Evolutionary conservation across 2,329 filamentous ascomycete genomes (phyloP).

Genomic region (Alternaria alternata): DNA sequence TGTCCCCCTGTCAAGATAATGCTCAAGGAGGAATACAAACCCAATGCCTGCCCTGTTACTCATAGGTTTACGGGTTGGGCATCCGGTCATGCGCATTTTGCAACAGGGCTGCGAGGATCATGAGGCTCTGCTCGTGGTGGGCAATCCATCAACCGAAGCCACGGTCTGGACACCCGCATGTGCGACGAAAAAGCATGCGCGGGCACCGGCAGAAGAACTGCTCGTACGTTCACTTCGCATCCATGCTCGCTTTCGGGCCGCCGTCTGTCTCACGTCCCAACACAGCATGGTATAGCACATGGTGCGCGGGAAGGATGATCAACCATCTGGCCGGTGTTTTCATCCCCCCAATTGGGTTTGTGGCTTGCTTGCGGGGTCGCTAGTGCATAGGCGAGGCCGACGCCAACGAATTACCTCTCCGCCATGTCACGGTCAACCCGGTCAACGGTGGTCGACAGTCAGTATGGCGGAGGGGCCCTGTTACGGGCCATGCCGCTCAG

Average conservation of each 20-base stretch:
- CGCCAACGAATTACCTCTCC: constrained; percentile 24
- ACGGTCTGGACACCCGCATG: constrained; percentile 2
- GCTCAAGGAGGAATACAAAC: neutral
- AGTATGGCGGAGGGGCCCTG: constrained; percentile 9
- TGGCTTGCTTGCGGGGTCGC: constrained; percentile 34
- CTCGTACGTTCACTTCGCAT: constrained; percentile 7
- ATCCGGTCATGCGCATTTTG: constrained; percentile 11
- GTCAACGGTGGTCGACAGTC: constrained; percentile 23
- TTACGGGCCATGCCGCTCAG: constrained; percentile 14
- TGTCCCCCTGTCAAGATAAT: neutral
- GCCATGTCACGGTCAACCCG: constrained; percentile 32
- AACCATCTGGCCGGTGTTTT: constrained; percentile 27
- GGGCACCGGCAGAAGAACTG: constrained; percentile 3
- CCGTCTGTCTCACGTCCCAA: constrained; percentile 10
- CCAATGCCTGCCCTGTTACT: neutral
- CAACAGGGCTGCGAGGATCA: neutral
- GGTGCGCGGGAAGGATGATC: constrained; percentile 32
- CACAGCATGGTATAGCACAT: constrained; percentile 16
- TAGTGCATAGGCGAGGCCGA: constrained; percentile 39
- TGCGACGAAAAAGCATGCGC: constrained; percentile 14
- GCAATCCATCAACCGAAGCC: constrained; percentile 18
- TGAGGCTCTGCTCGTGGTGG: constrained; percentile 32
- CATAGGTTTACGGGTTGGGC: neutral
- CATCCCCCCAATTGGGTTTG: constrained; percentile 10
- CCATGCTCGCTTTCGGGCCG: constrained; percentile 19